Evolutionary conservation across 768 basidiomycete genomes (phyloP).

Genomic region (Macrolepiota dolichaula): DNA sequence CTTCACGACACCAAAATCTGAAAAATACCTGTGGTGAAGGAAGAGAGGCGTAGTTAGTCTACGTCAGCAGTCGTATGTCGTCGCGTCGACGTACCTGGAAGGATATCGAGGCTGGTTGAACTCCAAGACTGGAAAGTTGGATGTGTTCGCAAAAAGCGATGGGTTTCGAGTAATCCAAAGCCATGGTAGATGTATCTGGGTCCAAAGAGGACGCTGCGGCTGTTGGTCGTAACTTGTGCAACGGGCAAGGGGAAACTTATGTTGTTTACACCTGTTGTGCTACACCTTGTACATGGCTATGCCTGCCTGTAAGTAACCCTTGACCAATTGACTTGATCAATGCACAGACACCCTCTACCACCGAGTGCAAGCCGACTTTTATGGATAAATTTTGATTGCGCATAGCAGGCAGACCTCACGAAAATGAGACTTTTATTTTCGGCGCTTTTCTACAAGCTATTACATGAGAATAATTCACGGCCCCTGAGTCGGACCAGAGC

Average conservation of each 20-base stretch:
- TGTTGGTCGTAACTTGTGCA: conserved; percentile 2
- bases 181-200: conserved; percentile 29
- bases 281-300: background rate
- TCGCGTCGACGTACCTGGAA: conserved; percentile 75
- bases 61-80: conserved; percentile 26
- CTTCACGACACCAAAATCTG: background rate
- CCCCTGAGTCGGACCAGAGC: no score
- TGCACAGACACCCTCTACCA: background rate
- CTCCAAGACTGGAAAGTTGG: conserved; percentile 91
- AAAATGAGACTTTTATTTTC: no score
- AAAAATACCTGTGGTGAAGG: conserved; percentile 25
- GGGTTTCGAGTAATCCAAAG: conserved; percentile 60
- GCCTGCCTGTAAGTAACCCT: background rate
- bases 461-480: no score
- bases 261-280: conserved; percentile 9
- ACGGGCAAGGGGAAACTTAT: conserved; percentile 8
- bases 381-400: no score
- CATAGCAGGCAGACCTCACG: no score
- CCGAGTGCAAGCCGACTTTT: background rate
- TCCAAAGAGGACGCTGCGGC: conserved; percentile 11
- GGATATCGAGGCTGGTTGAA: conserved; percentile 95
- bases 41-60: conserved; percentile 19
- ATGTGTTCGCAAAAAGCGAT: conserved; percentile 89
- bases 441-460: no score
- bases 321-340: background rate